Evolutionary conservation across 148 eudicot species (phyloP).

Genomic region (Linanthus parryae): DNA sequence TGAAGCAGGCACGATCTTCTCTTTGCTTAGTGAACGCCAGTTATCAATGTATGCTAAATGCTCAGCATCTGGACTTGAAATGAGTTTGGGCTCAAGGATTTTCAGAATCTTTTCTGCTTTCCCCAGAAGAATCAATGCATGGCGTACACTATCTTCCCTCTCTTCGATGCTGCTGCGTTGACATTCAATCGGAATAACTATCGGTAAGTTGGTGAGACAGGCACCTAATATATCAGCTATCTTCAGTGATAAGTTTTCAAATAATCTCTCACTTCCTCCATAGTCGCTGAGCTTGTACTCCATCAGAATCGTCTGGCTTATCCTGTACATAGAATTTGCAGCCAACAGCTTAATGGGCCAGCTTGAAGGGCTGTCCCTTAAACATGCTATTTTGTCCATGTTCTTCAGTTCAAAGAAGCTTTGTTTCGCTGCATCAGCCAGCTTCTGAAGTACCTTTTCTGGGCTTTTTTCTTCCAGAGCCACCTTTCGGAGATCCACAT

Average conservation of each 20-base stretch:
- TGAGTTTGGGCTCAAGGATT: constrained; percentile 18
- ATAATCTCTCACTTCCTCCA: constrained; percentile 17
- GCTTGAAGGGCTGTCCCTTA: constrained; percentile 19
- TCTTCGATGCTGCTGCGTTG: constrained; percentile 35
- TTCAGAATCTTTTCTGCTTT: constrained; percentile 33
- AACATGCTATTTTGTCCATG: constrained; percentile 6
- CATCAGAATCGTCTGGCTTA: constrained; percentile 30
- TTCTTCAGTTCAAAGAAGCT: constrained; percentile 22
- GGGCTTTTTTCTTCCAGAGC: constrained; percentile 16
- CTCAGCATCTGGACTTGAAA: constrained; percentile 22
- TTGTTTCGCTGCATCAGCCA: constrained; percentile 25
- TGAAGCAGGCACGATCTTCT: constrained; percentile 7
- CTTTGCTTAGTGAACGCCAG: constrained; percentile 29
- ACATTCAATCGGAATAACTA: constrained; percentile 31
- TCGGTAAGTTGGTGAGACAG: constrained; percentile 31
- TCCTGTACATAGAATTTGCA: constrained; percentile 47
- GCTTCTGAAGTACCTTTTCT: constrained; percentile 26
- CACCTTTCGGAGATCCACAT: constrained; percentile 34
- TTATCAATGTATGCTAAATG: constrained; percentile 27
- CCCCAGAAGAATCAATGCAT: constrained; percentile 36
- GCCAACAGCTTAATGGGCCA: constrained; percentile 48
- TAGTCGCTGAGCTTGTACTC: constrained; percentile 9
- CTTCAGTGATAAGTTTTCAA: constrained; percentile 29
- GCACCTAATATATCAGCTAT: constrained; percentile 35
- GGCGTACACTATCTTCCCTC: constrained; percentile 33